Percentiles rank a stretch among this genome's conserved stretches.
Evolutionary conservation across 2,329 filamentous ascomycete genomes (phyloP).

Genomic region (Orbilia blumenaviensis): DNA sequence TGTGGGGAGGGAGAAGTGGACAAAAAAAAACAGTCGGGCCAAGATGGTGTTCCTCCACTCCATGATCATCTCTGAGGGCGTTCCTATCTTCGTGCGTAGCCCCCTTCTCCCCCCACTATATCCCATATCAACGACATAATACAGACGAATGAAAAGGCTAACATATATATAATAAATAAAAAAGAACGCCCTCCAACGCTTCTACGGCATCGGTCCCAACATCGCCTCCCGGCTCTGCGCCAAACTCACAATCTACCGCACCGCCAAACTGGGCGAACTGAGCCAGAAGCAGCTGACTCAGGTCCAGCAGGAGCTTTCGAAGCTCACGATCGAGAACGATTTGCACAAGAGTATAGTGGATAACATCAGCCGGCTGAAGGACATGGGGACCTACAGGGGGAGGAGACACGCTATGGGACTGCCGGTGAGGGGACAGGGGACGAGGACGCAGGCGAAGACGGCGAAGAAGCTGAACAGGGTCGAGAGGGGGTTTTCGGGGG

Average conservation of each 20-base stretch:
- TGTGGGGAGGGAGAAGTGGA: too few species aligned
- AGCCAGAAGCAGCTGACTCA: constrained; percentile 79
- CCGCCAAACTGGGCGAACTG: constrained; percentile 78
- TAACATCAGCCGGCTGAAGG: constrained; percentile 84
- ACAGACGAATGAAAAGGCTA: constrained; percentile 11
- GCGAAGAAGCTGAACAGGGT: constrained; percentile 71
- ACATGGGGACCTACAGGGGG: constrained; percentile 90
- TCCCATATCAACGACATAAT: constrained; percentile 1
- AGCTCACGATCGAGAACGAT: constrained; percentile 94
- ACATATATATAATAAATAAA: not conserved
- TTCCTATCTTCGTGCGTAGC: constrained; percentile 80
- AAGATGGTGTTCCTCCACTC: constrained; percentile 80
- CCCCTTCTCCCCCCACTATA: not conserved
- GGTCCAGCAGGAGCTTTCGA: constrained; percentile 83
- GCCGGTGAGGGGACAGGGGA: constrained; percentile 89
- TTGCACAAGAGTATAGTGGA: constrained; percentile 78
- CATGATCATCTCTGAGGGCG: constrained; percentile 82
- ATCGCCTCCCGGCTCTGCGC: constrained; percentile 80
- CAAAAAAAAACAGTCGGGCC: too few species aligned
- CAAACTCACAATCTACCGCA: constrained; percentile 86
- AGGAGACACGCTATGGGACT: constrained; percentile 84
- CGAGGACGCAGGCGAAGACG: constrained; percentile 75
- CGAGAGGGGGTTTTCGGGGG: constrained; percentile 62
- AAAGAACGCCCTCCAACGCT: constrained; percentile 78
- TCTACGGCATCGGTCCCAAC: constrained; percentile 83